Evolutionary conservation across 1,139 yeast genomes (phyloP), one percentile per base, ranked within the genome.

Genomic region (Yamadazyma diddensiae): DNA sequence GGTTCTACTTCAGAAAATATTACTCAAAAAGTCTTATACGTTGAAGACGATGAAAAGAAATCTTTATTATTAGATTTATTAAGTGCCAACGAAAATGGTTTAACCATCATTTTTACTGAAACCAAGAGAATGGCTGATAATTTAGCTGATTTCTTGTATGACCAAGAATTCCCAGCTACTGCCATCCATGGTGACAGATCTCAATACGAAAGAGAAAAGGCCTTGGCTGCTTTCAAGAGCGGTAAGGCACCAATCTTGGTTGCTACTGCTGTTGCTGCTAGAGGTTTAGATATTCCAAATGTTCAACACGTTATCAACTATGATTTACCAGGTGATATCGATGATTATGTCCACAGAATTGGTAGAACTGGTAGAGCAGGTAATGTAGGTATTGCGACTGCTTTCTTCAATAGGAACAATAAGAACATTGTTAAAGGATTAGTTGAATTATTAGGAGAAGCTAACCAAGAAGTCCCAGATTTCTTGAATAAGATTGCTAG

Each of bases 361-460:
- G 98, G 98, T 77, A 94, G 98, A 82, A 92, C 98, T 55, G 98
- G 98, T 68, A 94, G 98, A 81, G 98, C 98, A 55, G 98, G 98
- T 77, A 92, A 92, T 72, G 81, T 84, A 46, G 98, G 98, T 83
- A 75, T 85, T 54, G 97, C 98, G 49, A 90, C 97, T 49, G 95
- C 98, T 35, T 92, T 92, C 74, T 87, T 92, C 70, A 92, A 92
- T 82, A 84, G 97, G 70, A 85, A 84, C 61, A 94, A 88, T 79
- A 80, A 76, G 59, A 88, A 88, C 58, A 75, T 92, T 55, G 94
- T 79, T 48, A 86, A 87, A 64, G 97, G 90, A 43, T 70, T 92
- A 62, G 64, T 87, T 56, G 96, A 86, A 40, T 77, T 94, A 53
- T 79, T 92, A 56, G 63, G 79, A 51, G 99, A 92, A 70, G 97